Evolutionary conservation across 2,329 filamentous ascomycete genomes (phyloP), one percentile per base, ranked within the genome.

Genomic region (Paecilomyces sp.): DNA sequence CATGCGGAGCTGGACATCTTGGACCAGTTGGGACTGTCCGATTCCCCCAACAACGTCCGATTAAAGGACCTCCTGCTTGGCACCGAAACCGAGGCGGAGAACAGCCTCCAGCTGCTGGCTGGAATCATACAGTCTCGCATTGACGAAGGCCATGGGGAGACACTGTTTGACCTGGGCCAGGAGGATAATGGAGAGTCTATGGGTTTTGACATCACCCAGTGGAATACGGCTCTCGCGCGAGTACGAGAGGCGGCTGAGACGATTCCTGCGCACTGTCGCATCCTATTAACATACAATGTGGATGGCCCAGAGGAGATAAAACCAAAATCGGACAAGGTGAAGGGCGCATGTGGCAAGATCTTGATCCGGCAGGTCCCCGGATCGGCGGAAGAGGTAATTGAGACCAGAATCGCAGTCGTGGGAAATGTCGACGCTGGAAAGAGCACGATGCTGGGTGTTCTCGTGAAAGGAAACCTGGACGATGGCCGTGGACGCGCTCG

Each of bases 381-480:
- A 22, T 88, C 83, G 12, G 84, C 91, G 4, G 92, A 97, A 71
- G 87, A 95, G 60, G 90, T 96, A 28, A 96, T 97, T 62, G 94
- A 99, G 81, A 96, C 93, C 9, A 81, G 94, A 66, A 95, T 99
- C 77, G 94, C 93, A 0, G 94, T 99, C 0, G 94, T 99, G 7
- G 94, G 94, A 55, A 99, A 99, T 79, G 91, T 99, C 58, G 94
- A 99, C 73, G 94, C 94, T 9, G 94, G 94, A 0, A 99, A 99
- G 78, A 96, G 91, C 72, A 97, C 94, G 30, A 89, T 97, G 85
- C 80, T 99, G 2, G 94, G 94, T 52, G 94, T 99, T 1, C 81
- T 99, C 5, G 94, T 97, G 6, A 97, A 97, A 76, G 94, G 94
- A 4, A 90, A 90, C 57, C 85, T 99, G 1, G 94, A 99, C 68